phyloP scores from a whole-genome alignment of 2,329 filamentous ascomycete genomes.

The Amauroascus niger region DNA sequence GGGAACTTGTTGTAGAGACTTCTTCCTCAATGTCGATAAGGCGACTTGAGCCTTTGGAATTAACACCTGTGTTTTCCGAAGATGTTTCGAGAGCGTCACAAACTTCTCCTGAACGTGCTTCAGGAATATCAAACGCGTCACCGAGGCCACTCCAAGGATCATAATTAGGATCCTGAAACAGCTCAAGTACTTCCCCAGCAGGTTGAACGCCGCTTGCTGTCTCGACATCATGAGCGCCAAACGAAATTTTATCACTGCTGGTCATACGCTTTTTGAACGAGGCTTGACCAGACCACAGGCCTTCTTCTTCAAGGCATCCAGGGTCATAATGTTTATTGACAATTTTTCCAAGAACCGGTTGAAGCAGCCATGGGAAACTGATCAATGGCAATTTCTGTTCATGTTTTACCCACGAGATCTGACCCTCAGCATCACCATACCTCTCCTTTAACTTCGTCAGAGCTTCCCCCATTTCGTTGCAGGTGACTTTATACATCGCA shows the following conservation, averaged over 20 bases:
- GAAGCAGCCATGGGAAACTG: conserved; percentile 89
- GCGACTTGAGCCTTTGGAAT: background rate
- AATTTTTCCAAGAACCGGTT: conserved; percentile 59
- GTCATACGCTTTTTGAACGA: conserved; percentile 3
- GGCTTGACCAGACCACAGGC: conserved; percentile 8
- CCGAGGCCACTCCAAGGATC: conserved; percentile 12
- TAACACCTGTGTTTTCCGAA: background rate
- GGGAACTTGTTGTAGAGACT: background rate
- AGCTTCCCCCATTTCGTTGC: conserved; percentile 56
- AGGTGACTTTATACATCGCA: conserved; percentile 80
- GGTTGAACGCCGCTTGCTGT: conserved; percentile 27
- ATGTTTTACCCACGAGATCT: conserved; percentile 10
- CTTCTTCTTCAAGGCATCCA: conserved; percentile 12
- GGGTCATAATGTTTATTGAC: conserved; percentile 40
- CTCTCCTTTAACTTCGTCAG: conserved; percentile 41
- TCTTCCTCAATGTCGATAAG: conserved; percentile 8
- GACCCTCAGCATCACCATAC: conserved; percentile 14
- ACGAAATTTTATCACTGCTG: background rate
- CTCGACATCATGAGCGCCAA: conserved; percentile 20
- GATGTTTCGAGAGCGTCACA: background rate
- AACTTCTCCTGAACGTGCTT: background rate
- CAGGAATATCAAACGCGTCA: conserved; percentile 9
- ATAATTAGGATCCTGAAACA: conserved; percentile 20
- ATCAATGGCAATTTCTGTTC: conserved; percentile 61
- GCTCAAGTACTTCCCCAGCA: conserved; percentile 29